phyloP scores from a whole-genome alignment of 768 basidiomycete genomes.

The Russula sp. region DNA sequence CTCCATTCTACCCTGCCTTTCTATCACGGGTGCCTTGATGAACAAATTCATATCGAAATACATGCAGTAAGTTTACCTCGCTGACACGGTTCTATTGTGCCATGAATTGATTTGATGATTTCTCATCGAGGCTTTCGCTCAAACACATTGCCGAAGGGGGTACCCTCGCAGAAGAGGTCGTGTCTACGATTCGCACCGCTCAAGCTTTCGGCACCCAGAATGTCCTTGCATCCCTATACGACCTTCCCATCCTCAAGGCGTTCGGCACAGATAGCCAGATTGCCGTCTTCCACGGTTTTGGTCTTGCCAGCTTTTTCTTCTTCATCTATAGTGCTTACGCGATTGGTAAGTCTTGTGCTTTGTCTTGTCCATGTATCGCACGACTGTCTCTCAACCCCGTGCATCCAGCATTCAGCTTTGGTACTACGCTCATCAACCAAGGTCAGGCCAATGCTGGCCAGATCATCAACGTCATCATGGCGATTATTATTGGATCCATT shows the following conservation, averaged over 20 bases:
- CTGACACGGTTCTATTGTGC: neutral
- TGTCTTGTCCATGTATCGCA: neutral
- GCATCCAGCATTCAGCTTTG: slow-evolving; percentile 71
- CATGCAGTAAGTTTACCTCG: slow-evolving; percentile 46
- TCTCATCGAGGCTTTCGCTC: slow-evolving; percentile 46
- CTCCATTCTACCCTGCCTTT: slow-evolving; percentile 80
- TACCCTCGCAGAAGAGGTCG: slow-evolving; percentile 81
- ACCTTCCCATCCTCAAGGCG: slow-evolving; percentile 50
- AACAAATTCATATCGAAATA: slow-evolving; percentile 58
- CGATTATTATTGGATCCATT: slow-evolving; percentile 83
- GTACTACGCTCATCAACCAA: slow-evolving; percentile 70
- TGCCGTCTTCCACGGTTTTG: slow-evolving; percentile 52
- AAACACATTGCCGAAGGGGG: slow-evolving; percentile 71
- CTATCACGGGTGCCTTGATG: slow-evolving; percentile 65
- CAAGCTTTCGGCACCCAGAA: slow-evolving; percentile 83
- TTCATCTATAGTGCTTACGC: slow-evolving; percentile 68
- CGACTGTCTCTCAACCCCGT: neutral
- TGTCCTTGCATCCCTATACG: slow-evolving; percentile 56
- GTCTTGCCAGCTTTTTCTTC: slow-evolving; percentile 70
- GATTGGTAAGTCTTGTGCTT: slow-evolving; percentile 39
- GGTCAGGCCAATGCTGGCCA: slow-evolving; percentile 53
- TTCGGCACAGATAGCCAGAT: slow-evolving; percentile 45
- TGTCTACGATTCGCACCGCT: slow-evolving; percentile 79
- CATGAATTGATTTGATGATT: slow-evolving; percentile 20
- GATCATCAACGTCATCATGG: slow-evolving; percentile 75